These are phyloP conservation scores for Scedosporium dehoogii DNA, from an alignment of 2,329 filamentous ascomycete species.

Conservation along the genomic window DNA sequence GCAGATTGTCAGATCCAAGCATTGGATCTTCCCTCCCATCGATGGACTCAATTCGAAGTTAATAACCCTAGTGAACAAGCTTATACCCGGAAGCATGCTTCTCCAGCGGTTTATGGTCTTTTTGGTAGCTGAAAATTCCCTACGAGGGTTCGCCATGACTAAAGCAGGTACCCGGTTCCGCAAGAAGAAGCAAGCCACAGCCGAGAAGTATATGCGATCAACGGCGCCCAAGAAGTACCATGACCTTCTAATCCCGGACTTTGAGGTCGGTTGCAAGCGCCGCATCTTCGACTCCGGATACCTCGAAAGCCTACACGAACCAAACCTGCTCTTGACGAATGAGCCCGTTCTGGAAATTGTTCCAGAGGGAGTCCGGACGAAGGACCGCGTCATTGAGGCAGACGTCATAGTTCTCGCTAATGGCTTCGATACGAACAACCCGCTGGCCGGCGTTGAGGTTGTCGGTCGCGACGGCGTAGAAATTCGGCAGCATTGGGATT, in stretches of 20 bases:
- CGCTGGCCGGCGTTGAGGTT: constrained; percentile 42
- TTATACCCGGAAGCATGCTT: constrained; percentile 33
- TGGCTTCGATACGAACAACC: constrained; percentile 47
- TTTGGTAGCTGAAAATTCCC: constrained; percentile 20
- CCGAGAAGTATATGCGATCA: constrained; percentile 30
- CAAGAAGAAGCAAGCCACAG: constrained; percentile 22
- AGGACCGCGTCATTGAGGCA: constrained; percentile 33
- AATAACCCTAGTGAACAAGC: constrained; percentile 25
- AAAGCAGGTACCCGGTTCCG: constrained; percentile 25
- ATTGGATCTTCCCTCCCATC: constrained; percentile 29
- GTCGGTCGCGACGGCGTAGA: constrained; percentile 38
- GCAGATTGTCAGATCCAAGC: constrained; percentile 31
- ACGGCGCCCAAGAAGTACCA: constrained; percentile 49
- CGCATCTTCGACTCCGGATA: constrained; percentile 50
- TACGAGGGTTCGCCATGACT: constrained; percentile 27
- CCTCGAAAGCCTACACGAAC: constrained; percentile 38
- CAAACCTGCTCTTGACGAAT: constrained; percentile 36
- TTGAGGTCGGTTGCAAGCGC: constrained; percentile 54
- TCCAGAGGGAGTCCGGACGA: constrained; percentile 23
- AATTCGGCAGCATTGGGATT: constrained; percentile 45
- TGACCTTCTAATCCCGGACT: constrained; percentile 51
- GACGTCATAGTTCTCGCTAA: constrained; percentile 54
- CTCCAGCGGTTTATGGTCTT: constrained; percentile 34
- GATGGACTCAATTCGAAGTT: constrained; percentile 12
- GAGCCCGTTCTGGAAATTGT: constrained; percentile 38